Evolutionary conservation across 2,329 filamentous ascomycete species (phyloP), one percentile per base, ranked within the genome.

Genomic region (Fusarium nelsonii): DNA sequence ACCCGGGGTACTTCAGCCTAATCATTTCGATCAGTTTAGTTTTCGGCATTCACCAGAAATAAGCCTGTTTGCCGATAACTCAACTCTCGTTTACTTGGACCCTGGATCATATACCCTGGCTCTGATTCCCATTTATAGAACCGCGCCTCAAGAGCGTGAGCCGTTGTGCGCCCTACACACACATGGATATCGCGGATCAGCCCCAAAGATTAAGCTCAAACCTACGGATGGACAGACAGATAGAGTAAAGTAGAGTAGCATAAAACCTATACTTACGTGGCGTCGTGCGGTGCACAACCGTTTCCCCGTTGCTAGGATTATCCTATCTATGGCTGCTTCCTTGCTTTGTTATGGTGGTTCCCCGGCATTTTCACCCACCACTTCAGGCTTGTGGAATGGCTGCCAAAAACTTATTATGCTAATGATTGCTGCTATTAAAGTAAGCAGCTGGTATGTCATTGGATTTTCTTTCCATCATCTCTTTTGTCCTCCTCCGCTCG

Each of bases 41-140:
- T 39, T 50, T 15, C 33, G 33, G 54, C 54, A 53, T 62, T 37
- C 15, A 43, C 10, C 16, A 52, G 23, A 58, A 49, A 28, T 40
- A 58, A 69, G 45, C 41, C 40, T 65, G 33, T 49, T 50, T 40
- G n/a, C 48, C 33, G 32, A 30, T 30, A 40, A 40, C 11, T 46
- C 28, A 40, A 36, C 11, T 46, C 28, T 34, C 18, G 20, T 45
- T 59, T 23, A 26, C 40, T 30, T 26, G 32, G 34, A 30, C 39
- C 34, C 14, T 58, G 39, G 37, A 57, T 36, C 16, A 8, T n/a
- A 45, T 40, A 39, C 30, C 51, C 34, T 58, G 59, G 44, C n/a
- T 5, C 40, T 36, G 32, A 34, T 30, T 41, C 59, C 71, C 71
- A 73, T 71, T 72, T 69, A 73, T 73, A 73, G 71, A 68, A 68